Evolutionary conservation across 345 rosid genomes (phyloP).

Genomic region (Salix brachista): DNA sequence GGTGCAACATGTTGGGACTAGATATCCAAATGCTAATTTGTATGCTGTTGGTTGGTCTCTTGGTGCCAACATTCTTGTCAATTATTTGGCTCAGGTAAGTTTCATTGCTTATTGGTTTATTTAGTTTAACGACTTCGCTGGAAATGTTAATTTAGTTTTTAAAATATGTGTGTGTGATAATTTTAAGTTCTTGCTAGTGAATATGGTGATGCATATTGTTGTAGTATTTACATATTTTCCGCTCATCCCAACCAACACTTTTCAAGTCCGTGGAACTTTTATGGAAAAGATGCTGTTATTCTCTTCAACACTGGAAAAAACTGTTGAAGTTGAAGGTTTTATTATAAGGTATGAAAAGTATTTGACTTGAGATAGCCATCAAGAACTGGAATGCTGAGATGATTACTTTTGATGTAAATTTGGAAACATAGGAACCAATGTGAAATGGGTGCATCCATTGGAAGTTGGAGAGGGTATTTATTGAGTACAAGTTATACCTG

Average conservation of each 20-base stretch:
- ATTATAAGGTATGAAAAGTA: neutral
- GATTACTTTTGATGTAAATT: neutral
- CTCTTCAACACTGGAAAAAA: neutral
- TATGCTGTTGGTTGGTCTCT: slow-evolving; percentile 97
- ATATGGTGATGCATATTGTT: neutral
- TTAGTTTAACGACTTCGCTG: neutral
- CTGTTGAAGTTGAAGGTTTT: neutral
- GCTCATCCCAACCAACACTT: neutral
- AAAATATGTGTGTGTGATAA: neutral
- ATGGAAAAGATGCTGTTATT: neutral
- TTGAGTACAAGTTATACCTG: neutral
- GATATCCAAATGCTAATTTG: slow-evolving; percentile 72
- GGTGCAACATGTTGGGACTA: slow-evolving; percentile 46
- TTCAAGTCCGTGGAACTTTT: neutral
- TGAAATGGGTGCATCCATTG: neutral
- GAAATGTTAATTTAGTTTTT: too few relatives aligned
- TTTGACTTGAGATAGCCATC: neutral
- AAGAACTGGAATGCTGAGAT: neutral
- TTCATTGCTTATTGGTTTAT: neutral
- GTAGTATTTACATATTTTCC: neutral
- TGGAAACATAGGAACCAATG: neutral
- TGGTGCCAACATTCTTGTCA: slow-evolving; percentile 88
- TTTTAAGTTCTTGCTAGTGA: neutral
- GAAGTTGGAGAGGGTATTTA: neutral
- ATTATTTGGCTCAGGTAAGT: slow-evolving; percentile 72